Base-by-base conservation (phyloP, 495 filamentous ascomycete species). In the Symbiotaphrina buchneri region DNA sequence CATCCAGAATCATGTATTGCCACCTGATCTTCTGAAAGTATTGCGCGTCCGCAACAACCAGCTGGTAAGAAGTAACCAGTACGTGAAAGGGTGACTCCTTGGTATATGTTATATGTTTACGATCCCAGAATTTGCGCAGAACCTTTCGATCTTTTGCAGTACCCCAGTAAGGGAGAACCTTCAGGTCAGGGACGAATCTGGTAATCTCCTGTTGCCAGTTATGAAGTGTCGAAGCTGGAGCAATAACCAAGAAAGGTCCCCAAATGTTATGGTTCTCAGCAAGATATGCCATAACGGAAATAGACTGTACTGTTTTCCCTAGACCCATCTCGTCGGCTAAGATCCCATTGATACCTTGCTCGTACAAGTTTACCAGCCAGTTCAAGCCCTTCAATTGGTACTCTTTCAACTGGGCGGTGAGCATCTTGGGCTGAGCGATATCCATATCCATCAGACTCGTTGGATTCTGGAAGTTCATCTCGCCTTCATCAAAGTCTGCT, bases 1-100 rank as follows among this genome's bases (percentile, higher is more conserved):
- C 87, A 43, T 97, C 87, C 21, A 97, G 65, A 45, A 97, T 91
- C 87, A 97, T 97, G 53, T 95, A 97, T 55, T 97, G 87, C 87
- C 87, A 97, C 39, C 75, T 79, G 53, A 97, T 82, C 56, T 94
- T 94, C 50, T 93, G 83, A 58, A 97, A 93, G 50, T 95, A 95
- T 29, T 80, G 71, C 5, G 90, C 76, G 47, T 97, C 87, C 18
- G 81, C 74, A 19, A 97, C 87, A 25, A 95, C 90, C 2, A 97
- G 66, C 45, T 97, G 87, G 49, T 97, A 97, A 0, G 87, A 95
- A 5, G 87, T 95, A 23, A 97, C 74, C 21, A 95, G 62, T 36
- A 97, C 81, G 46, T 97, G 87, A 58, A 97, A 95, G 14, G 78
- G 68, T 0, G 85, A 78, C 25, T 94, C 82, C 43, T 79, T 76